These are phyloP conservation scores for Mrakia hoshinonis DNA, from an alignment of 768 basidiomycete genomes.

Conservation along the genomic window DNA sequence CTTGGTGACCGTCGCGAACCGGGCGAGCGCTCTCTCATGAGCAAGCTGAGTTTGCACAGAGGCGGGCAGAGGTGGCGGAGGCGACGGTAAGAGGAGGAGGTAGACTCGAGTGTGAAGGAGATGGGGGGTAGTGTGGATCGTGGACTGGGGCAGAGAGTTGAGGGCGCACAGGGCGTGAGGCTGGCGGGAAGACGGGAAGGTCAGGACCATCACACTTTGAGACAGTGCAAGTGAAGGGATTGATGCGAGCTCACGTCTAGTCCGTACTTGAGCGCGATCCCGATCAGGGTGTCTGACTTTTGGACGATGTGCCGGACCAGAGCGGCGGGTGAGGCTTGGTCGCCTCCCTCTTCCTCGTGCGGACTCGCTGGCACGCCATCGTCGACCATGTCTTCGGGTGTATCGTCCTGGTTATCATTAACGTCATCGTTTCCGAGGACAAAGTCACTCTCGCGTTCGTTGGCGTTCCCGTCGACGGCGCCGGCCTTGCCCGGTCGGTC, in stretches of 20 bases:
- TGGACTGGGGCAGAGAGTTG: slow-evolving; percentile 58
- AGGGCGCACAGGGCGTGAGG: slow-evolving; percentile 55
- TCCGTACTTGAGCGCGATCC: slow-evolving; percentile 55
- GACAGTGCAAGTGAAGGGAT: not conserved
- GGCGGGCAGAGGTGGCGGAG: slow-evolving; percentile 20
- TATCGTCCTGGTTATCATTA: slow-evolving; percentile 39
- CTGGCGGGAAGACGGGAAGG: slow-evolving; percentile 37
- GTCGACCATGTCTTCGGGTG: slow-evolving; percentile 10
- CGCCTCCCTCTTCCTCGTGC: not conserved
- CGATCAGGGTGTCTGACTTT: slow-evolving; percentile 54
- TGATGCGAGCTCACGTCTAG: slow-evolving; percentile 50
- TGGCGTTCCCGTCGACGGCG: slow-evolving; percentile 19
- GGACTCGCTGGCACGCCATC: too few relatives aligned
- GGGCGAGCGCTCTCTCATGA: slow-evolving; percentile 52
- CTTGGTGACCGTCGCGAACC: slow-evolving; percentile 58
- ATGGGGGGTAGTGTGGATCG: slow-evolving; percentile 62
- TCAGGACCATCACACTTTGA: not conserved
- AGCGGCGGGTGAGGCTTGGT: not conserved
- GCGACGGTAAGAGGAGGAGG: slow-evolving; percentile 33
- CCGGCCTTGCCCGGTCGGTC: slow-evolving; percentile 31
- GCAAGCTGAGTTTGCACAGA: slow-evolving; percentile 10
- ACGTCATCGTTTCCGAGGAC: slow-evolving; percentile 57
- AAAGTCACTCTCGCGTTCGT: slow-evolving; percentile 57
- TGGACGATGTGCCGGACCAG: slow-evolving; percentile 49
- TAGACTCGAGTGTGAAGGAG: slow-evolving; percentile 41